Percentiles rank a stretch among this genome's conserved stretches.
Evolutionary conservation across 768 basidiomycete genomes (phyloP).

Genomic region (Boletus fagicola): DNA sequence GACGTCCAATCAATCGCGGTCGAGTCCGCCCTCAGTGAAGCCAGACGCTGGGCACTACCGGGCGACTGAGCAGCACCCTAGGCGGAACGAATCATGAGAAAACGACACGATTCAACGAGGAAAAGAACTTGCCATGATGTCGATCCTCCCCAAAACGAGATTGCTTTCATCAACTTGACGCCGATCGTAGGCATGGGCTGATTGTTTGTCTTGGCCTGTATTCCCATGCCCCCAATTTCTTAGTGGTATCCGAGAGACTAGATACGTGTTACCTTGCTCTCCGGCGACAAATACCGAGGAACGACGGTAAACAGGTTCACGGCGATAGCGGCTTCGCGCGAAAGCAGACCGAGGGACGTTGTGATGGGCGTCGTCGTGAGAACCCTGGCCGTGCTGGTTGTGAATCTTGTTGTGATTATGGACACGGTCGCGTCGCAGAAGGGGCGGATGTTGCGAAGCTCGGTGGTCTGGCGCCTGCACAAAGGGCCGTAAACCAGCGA

Average conservation of each 20-base stretch:
- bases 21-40: conserved; percentile 23
- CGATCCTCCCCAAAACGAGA: conserved; percentile 42
- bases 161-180: conserved; percentile 14
- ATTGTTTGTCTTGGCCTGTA: background rate
- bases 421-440: conserved; percentile 11
- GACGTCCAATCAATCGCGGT: conserved; percentile 29
- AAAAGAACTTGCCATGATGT: conserved; percentile 45
- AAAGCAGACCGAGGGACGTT: conserved; percentile 18
- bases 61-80: conserved; percentile 7
- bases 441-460: conserved; percentile 13
- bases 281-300: conserved; percentile 25
- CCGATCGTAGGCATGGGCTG: background rate
- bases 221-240: background rate
- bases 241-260: conserved; percentile 18
- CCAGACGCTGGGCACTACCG: conserved; percentile 16
- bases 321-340: conserved; percentile 21
- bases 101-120: conserved; percentile 3
- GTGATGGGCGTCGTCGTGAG: conserved; percentile 1
- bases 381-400: background rate
- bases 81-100: background rate
- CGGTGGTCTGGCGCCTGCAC: conserved; percentile 1
- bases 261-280: conserved; percentile 28
- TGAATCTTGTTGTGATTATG: background rate
- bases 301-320: conserved; percentile 11
- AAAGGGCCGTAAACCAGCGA: background rate